Percentiles rank a stretch among this genome's conserved stretches.
Conservation (phyloP, 768 basidiomycete species). For the Leucocoprinus birnbaumii region DNA sequence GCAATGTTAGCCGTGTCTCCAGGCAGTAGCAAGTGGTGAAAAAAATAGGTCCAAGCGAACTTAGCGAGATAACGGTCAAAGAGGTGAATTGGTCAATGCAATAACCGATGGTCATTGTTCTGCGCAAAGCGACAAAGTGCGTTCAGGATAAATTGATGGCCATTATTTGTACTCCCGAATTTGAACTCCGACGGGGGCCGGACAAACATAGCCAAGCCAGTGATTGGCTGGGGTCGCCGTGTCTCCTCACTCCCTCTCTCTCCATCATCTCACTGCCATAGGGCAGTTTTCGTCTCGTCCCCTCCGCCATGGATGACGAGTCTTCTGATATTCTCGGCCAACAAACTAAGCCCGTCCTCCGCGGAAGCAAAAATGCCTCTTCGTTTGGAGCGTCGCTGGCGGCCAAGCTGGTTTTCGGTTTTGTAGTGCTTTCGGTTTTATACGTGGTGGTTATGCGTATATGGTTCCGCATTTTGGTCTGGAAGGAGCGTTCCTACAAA, state of each 20-base stretch:
- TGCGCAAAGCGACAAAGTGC: neutral
- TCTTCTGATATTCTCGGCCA: conserved; percentile 72
- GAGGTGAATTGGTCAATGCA: neutral
- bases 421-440: conserved; percentile 32
- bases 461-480: conserved; percentile 47
- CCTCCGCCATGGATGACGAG: conserved; percentile 58
- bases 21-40: conserved; percentile 75
- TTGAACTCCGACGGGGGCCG: conserved; percentile 16
- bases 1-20: conserved; percentile 71
- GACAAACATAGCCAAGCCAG: conserved; percentile 31
- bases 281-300: conserved; percentile 25
- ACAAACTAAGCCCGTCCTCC: conserved; percentile 36
- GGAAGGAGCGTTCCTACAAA: conserved; percentile 63
- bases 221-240: conserved; percentile 25
- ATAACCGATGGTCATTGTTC: neutral
- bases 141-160: conserved; percentile 4
- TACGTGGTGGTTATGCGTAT: conserved; percentile 36
- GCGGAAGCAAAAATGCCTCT: conserved; percentile 22
- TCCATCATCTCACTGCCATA: conserved; percentile 32
- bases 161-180: conserved; percentile 12
- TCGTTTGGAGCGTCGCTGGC: conserved; percentile 37
- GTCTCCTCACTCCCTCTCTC: conserved; percentile 23
- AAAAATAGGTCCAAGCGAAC: conserved; percentile 16
- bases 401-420: conserved; percentile 32
- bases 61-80: conserved; percentile 10